Evolutionary conservation across 495 filamentous ascomycete species (phyloP), one percentile per base, ranked within the genome.

Genomic region (Penicillium turbatum): DNA sequence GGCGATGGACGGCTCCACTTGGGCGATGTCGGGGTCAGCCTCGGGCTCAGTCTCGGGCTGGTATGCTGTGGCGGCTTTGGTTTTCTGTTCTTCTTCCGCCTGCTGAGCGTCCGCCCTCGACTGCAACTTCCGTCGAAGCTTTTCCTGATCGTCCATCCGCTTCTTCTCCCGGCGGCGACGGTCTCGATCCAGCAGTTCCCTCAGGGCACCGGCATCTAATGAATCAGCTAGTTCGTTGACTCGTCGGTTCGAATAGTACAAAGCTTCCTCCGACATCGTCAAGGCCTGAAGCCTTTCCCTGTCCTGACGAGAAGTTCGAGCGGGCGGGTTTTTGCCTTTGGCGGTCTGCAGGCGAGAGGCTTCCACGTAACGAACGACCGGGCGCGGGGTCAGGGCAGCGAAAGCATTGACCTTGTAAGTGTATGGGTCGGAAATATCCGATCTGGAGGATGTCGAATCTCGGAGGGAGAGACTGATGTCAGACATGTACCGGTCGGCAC

Each of bases 141-240:
- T 85, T 56, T 92, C 86, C 51, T 86, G 82, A 21, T 95, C 87
- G 37, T 80, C 77, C 49, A 84, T 75, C 44, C 77, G 78, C 72
- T 89, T 90, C 64, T 80, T 84, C 51, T 95, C 88, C 53, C 78
- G 80, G 29, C 91, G 79, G 53, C 89, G 82, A 54, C 86, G 76
- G 64, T 97, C 91, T 49, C 91, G 74, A 52, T 97, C 91, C 78
- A 97, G 81, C 31, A 95, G 66, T 60, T 95, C 88, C 16, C 90
- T 78, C 44, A 97, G 61, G 60, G 85, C 88, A 32, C 86, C 80
- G 1, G 91, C 87, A 68, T 86, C 87, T 37, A 96, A 73, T 35
- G 88, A 84, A 66, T 96, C 86, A 19, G 90, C 91, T 34, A 93
- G 73, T 41, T 87, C 83, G 57, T 92, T 86, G 11, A 97, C 81